These are phyloP conservation scores for Macrolepiota fuliginosa DNA, from an alignment of 768 basidiomycete genomes.

Conservation along the genomic window DNA sequence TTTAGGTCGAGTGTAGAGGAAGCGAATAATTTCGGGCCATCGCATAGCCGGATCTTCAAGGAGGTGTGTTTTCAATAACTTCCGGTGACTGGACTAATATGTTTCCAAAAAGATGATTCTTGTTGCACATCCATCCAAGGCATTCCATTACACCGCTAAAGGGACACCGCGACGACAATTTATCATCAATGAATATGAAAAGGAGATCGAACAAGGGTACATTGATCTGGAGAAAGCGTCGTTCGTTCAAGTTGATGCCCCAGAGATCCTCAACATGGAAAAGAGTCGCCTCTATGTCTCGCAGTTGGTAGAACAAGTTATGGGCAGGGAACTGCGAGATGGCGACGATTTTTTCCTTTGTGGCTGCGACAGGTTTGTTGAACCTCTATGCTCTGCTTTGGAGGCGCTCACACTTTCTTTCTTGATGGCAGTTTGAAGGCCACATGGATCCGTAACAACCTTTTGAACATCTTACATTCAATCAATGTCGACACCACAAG, in stretches of 20 bases:
- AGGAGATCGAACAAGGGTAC: slow-evolving; percentile 40
- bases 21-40: slow-evolving; percentile 39
- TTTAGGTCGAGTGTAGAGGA: slow-evolving; percentile 38
- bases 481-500: neutral
- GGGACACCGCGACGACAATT: slow-evolving; percentile 33
- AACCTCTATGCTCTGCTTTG: neutral
- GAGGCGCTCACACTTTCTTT: neutral
- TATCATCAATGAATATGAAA: slow-evolving; percentile 33
- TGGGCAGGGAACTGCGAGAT: slow-evolving; percentile 18
- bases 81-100: neutral
- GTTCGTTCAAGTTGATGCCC: slow-evolving; percentile 15
- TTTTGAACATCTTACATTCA: slow-evolving; percentile 15
- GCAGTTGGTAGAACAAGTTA: slow-evolving; percentile 4
- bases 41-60: slow-evolving; percentile 45
- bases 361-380: slow-evolving; percentile 37
- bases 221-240: slow-evolving; percentile 1
- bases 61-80: slow-evolving; percentile 26
- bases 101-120: slow-evolving; percentile 37
- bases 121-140: slow-evolving; percentile 33
- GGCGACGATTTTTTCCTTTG: slow-evolving; percentile 35
- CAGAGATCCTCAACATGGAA: slow-evolving; percentile 17
- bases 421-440: slow-evolving; percentile 29
- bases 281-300: slow-evolving; percentile 28
- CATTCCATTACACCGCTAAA: slow-evolving; percentile 43
- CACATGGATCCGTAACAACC: slow-evolving; percentile 32